Conservation (phyloP, 176 grass and related monocot species). For the Dendrocalamus sinicus region DNA sequence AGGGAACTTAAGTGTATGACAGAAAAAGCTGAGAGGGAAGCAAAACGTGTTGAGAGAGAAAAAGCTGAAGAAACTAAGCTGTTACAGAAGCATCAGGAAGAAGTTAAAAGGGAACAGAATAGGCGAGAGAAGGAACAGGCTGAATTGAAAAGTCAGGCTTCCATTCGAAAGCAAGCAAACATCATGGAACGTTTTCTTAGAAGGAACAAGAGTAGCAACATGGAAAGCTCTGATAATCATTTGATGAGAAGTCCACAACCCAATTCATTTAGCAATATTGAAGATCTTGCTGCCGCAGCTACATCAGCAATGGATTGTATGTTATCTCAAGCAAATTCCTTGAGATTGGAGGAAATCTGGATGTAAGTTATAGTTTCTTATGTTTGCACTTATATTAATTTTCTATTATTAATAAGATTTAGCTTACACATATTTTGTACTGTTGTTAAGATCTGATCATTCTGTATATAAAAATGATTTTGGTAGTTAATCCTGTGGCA, state of each 20-base stretch:
- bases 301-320: conserved; percentile 66
- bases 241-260: conserved; percentile 11
- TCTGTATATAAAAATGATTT: not conserved
- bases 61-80: conserved; percentile 56
- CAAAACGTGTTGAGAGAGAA: conserved; percentile 62
- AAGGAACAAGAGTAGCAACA: conserved; percentile 42
- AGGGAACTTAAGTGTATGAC: conserved; percentile 62
- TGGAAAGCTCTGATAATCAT: conserved; percentile 31
- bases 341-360: conserved; percentile 45
- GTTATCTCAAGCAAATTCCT: conserved; percentile 46
- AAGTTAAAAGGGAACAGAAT: conserved; percentile 52
- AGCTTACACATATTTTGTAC: not conserved
- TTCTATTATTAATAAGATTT: no score
- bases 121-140: conserved; percentile 60
- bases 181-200: conserved; percentile 73
- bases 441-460: not conserved
- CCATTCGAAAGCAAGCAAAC: conserved; percentile 60
- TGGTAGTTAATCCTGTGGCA: not conserved
- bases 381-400: not conserved
- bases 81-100: conserved; percentile 68
- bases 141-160: conserved; percentile 52
- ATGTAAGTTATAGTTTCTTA: conserved; percentile 47
- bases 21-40: conserved; percentile 62
- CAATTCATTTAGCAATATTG: conserved; percentile 38
- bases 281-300: conserved; percentile 24